Evolutionary conservation across 306 rosid genomes (phyloP).

Genomic region (Clitoria ternatea): DNA sequence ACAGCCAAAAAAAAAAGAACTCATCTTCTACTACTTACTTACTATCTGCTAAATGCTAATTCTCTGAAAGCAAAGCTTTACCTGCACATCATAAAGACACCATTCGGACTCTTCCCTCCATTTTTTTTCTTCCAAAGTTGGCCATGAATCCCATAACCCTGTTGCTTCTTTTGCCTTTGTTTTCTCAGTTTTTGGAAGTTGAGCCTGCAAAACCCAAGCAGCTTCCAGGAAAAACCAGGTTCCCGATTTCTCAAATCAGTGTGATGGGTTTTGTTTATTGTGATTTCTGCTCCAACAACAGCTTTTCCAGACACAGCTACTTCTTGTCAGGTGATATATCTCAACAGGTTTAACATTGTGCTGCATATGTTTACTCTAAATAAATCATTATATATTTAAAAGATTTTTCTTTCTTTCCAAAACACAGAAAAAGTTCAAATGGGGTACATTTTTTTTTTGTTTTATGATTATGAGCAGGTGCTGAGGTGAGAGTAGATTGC

Average conservation of each 20-base stretch:
- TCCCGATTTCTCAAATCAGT: conserved; percentile 58
- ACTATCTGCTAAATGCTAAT: conserved; percentile 24
- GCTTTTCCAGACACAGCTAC: conserved; percentile 83
- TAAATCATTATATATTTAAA: no score
- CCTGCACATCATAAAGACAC: conserved; percentile 22
- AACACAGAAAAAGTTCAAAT: not conserved
- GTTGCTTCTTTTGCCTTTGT: conserved; percentile 44
- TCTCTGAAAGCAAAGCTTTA: conserved; percentile 36
- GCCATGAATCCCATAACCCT: conserved; percentile 50
- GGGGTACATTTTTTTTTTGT: not conserved
- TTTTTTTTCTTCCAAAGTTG: not conserved
- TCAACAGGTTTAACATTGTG: not conserved
- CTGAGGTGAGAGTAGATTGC: conserved; percentile 82
- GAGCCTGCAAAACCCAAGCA: conserved; percentile 46
- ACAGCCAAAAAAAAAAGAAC: conserved; percentile 21
- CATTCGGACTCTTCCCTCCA: conserved; percentile 15
- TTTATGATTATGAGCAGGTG: conserved; percentile 44
- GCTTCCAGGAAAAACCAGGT: conserved; percentile 25
- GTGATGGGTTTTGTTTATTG: conserved; percentile 97
- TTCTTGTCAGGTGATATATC: conserved; percentile 59
- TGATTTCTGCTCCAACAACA: conserved; percentile 90
- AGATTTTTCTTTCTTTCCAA: not conserved
- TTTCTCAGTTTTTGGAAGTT: conserved; percentile 45
- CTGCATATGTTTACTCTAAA: not conserved
- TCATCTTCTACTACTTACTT: conserved; percentile 30